Evolutionary conservation across 2,329 filamentous ascomycete genomes (phyloP), one percentile per base, ranked within the genome.

Genomic region (Zymoseptoria tritici): DNA sequence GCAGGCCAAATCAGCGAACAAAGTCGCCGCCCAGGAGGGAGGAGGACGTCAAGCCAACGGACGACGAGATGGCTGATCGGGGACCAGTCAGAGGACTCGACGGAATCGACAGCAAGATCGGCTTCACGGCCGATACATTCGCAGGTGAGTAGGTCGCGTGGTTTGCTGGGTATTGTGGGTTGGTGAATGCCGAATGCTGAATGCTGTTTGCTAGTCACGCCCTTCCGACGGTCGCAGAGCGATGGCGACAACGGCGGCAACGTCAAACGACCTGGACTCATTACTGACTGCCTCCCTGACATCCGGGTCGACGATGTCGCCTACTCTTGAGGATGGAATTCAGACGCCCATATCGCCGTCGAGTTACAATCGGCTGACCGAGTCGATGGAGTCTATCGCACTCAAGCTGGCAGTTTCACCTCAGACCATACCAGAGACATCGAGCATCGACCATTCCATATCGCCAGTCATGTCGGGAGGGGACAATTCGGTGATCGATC

Each of bases 111-210:
- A 65, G 68, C 55, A 60, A 66, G 11, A 56, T 59, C 54, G 59
- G 65, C 57, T 71, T 64, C 67, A 71, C 67, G 62, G 66, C 65
- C 58, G 68, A 70, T 59, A 63, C 68, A 55, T 69, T 72, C 68
- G 63, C 68, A 56, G 71, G 71, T 72, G 63, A 63, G 68, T 65
- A 9, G 19, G 11, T 13, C 6, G 31, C 52, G 46, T 26, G 31
- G 36, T 16, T n/a, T 24, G 21, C 22, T 24, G 22, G 22, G 22
- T 24, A 24, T 24, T 24, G 22, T 24, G 22, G 21, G 4, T 24
- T 24, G 22, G 22, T 24, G 3, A 24, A 24, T 5, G 22, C 22
- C 22, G 22, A 24, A 24, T 54, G 26, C 21, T 11, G 22, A 24
- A 36, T n/a, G 54, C 22, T 50, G 26, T 29, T 42, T 46, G 58